Evolutionary conservation across 768 basidiomycete genomes (phyloP).

Genomic region (Russula lepida): DNA sequence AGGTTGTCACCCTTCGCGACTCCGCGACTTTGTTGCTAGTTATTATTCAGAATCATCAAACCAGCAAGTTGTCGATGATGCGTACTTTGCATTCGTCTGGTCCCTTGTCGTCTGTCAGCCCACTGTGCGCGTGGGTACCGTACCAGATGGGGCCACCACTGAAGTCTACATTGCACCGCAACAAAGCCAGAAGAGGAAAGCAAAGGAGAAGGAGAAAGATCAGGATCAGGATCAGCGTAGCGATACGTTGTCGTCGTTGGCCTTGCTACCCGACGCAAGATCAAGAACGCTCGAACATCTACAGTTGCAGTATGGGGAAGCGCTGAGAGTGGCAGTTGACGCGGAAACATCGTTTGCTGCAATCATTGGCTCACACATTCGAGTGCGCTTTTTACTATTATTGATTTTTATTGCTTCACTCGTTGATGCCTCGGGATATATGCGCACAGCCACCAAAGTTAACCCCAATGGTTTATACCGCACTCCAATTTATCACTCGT

Average conservation of each 20-base stretch:
- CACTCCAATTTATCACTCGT: slow-evolving; percentile 77
- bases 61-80: slow-evolving; percentile 59
- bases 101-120: slow-evolving; percentile 67
- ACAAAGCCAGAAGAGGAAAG: slow-evolving; percentile 44
- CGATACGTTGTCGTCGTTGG: slow-evolving; percentile 35
- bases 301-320: slow-evolving; percentile 47
- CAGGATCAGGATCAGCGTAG: slow-evolving; percentile 44
- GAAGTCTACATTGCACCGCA: slow-evolving; percentile 79
- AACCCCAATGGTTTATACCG: slow-evolving; percentile 77
- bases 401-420: neutral
- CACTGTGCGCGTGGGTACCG: slow-evolving; percentile 63
- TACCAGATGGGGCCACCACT: slow-evolving; percentile 50
- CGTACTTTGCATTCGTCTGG: slow-evolving; percentile 77
- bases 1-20: slow-evolving; percentile 71
- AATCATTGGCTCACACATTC: slow-evolving; percentile 77
- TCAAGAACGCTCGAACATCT: slow-evolving; percentile 50
- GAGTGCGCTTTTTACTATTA: slow-evolving; percentile 40
- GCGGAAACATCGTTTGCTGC: slow-evolving; percentile 67
- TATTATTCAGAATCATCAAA: slow-evolving; percentile 43
- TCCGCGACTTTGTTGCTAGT: slow-evolving; percentile 58
- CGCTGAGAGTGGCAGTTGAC: slow-evolving; percentile 66
- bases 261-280: slow-evolving; percentile 48
- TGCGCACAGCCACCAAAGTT: slow-evolving; percentile 59
- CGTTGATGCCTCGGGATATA: slow-evolving; percentile 19
- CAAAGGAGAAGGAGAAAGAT: slow-evolving; percentile 38